phyloP scores from a whole-genome alignment of 225 moss, liverwort and hornwort species.

The Pseudisothecium myosuroides region DNA sequence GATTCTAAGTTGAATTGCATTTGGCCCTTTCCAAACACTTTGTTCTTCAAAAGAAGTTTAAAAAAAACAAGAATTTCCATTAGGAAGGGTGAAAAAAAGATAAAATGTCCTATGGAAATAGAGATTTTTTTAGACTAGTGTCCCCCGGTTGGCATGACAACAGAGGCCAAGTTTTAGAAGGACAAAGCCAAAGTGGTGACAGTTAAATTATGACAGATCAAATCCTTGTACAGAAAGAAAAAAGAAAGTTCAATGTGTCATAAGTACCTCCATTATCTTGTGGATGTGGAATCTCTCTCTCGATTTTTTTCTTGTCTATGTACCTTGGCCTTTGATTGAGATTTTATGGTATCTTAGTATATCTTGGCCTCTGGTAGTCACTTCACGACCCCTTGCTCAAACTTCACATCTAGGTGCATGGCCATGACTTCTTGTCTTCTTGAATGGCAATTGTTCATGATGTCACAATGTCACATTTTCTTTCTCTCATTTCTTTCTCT shows the following conservation, averaged over 20 bases:
- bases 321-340: not conserved
- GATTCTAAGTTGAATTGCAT: not conserved
- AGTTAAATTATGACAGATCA: too few relatives aligned
- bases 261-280: too few relatives aligned
- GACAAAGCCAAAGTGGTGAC: too few relatives aligned
- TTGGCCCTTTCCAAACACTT: not conserved
- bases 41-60: not conserved
- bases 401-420: not conserved
- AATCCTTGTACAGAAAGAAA: too few relatives aligned
- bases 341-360: not conserved
- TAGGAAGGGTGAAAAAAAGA: not conserved
- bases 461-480: not conserved
- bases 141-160: too few relatives aligned
- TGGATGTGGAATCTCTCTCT: not conserved
- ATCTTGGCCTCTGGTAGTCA: not conserved
- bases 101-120: not conserved
- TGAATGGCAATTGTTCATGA: fast-evolving
- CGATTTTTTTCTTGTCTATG: not conserved
- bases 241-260: not conserved
- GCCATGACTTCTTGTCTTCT: not conserved
- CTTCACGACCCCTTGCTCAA: not conserved
- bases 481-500: not conserved
- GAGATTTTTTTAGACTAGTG: too few relatives aligned
- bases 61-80: not conserved
- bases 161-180: too few relatives aligned